Evolutionary conservation across 1,284 basidiomycete genomes (phyloP).

Genomic region (Ustilago lituana): DNA sequence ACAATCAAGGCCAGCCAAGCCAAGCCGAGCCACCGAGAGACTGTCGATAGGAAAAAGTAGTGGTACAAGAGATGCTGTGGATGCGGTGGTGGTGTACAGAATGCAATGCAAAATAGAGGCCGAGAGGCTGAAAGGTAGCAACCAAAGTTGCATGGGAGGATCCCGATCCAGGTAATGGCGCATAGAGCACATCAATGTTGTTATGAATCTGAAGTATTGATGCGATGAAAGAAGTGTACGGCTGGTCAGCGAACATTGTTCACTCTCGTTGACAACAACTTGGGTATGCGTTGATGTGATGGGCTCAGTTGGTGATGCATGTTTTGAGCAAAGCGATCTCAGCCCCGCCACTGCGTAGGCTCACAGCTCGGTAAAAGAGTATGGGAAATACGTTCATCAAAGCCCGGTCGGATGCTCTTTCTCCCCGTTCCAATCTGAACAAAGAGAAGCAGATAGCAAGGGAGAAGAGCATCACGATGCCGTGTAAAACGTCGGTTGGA

Average conservation of each 20-base stretch:
- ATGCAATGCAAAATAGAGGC: constrained; percentile 42
- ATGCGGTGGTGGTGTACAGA: constrained; percentile 26
- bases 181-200: no score
- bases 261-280: neutral
- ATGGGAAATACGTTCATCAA: constrained; percentile 55
- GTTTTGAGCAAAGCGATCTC: constrained; percentile 52
- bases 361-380: constrained; percentile 52
- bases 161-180: no score
- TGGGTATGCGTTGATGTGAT: neutral
- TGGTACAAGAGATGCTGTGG: constrained; percentile 17
- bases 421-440: no score
- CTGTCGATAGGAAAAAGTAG: neutral
- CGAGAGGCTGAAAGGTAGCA: no score
- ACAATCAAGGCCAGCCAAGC: no score
- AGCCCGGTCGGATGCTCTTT: constrained; percentile 6
- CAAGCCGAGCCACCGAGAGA: no score
- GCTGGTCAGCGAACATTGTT: constrained; percentile 15
- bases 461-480: constrained; percentile 4
- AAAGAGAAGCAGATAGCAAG: no score
- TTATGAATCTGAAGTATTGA: no score
- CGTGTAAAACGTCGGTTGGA: constrained; percentile 14
- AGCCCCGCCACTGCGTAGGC: constrained; percentile 55
- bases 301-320: constrained; percentile 58
- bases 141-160: no score
- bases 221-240: no score